Base-by-base conservation (phyloP, 2,329 filamentous ascomycete species). In the Bipolaris cookei region DNA sequence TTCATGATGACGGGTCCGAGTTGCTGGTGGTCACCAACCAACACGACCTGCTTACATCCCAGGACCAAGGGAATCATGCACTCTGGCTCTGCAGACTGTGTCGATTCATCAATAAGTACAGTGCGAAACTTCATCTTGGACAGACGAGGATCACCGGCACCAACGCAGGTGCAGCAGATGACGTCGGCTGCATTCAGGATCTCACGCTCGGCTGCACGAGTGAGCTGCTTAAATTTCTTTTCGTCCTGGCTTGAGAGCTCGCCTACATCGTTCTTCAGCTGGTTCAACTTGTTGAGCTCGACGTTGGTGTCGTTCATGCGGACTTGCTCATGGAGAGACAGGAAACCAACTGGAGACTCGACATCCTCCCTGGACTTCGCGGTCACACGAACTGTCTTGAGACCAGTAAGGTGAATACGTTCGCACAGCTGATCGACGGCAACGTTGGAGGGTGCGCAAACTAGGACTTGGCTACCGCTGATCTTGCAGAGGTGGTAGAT, bases 1-100 rank as follows among this genome's bases (percentile, higher is more conserved):
- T 99, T 99, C 94, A 99, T 99, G 74, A 99, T 98, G 69, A 99
- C 95, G 1, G 95, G 95, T 0, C 95, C 95, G 64, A 99, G 86
- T 76, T 99, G 95, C 78, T 98, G 96, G 78, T 99, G 95, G 73
- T 99, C 95, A 73, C 95, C 95, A 39, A 99, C 95, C 34, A 99
- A 85, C n/a, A 99, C 95, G 47, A 97, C 92, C 77, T 99, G 95
- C 81, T 99, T 99, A 83, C 95, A 99, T 48, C 95, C 95, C 20
- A 99, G 84, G 30, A 99, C 94, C 38, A 99, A 82, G 16, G 95
- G 95, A 68, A 99, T 99, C 92, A 99, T 96, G 77, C 95, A 99
- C 77, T 99, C 95, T 0, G 95, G 95, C 76, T 99, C 95, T 2
- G 95, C 95, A 14, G 95, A 97, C 74, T 99, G 95, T 1, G 95